Conservation (phyloP, 495 filamentous ascomycete species). For the Penicillium atrosanguineum region DNA sequence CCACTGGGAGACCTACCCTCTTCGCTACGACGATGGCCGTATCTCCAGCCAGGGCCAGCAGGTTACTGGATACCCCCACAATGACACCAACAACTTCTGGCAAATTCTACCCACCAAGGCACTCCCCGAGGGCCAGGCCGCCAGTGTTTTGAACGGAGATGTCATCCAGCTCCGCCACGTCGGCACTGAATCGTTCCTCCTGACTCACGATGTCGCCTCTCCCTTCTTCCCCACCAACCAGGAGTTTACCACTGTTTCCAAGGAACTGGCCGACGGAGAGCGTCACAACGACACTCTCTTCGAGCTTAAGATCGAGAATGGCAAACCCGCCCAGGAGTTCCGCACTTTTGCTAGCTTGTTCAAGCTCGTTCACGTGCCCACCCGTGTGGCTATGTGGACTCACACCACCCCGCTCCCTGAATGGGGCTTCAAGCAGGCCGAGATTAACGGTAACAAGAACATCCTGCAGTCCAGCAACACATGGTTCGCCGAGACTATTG, state of each 20-base stretch:
- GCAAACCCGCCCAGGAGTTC: constrained; percentile 79
- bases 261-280: constrained; percentile 70
- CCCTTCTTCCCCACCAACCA: constrained; percentile 97
- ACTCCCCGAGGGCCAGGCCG: constrained; percentile 49
- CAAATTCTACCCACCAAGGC: constrained; percentile 72
- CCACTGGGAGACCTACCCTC: constrained; percentile 82
- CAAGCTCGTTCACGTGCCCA: constrained; percentile 90
- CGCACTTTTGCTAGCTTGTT: constrained; percentile 86
- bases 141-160: constrained; percentile 78
- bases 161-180: constrained; percentile 84
- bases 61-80: constrained; percentile 96
- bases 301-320: constrained; percentile 85
- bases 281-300: constrained; percentile 90
- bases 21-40: constrained; percentile 95
- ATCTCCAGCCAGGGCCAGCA: constrained; percentile 98
- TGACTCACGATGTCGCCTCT: constrained; percentile 98
- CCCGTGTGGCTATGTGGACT: constrained; percentile 98
- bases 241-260: constrained; percentile 84
- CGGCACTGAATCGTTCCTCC: constrained; percentile 79
- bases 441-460: constrained; percentile 99
- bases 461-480: constrained; percentile 83
- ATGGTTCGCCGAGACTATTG: constrained; percentile 91
- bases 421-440: constrained; percentile 94
- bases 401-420: constrained; percentile 90
- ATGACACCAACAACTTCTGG: constrained; percentile 99